Evolutionary conservation across 164 flowering plant genomes (phyloP), one percentile per base, ranked within the genome.

Genomic region (Tinospora cordifolia): DNA sequence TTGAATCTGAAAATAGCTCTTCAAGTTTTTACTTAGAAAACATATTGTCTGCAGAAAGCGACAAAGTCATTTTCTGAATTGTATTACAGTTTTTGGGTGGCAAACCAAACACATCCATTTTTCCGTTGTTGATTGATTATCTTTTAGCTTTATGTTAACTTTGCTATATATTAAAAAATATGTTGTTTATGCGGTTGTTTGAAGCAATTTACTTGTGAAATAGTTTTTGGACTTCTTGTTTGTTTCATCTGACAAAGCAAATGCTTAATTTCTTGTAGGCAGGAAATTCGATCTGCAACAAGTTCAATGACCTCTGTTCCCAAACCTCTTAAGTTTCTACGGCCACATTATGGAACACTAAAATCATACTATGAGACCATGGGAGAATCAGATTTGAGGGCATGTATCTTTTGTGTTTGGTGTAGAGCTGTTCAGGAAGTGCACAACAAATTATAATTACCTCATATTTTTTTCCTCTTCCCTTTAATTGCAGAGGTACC

Each of bases 241-340:
- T 62, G 17, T 8, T 27, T 62, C 58, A 44, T 38, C 40, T 66
- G 39, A 68, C 15, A 62, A 19, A 72, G 13, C 7, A n/a, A 69
- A 12, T 44, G 36, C 36, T 59, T 41, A 41, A 64, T 59, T 27
- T 66, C 10, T 63, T 76, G 30, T 58, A 95, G 99, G 87, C 94
- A 89, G 72, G 99, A 95, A 78, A 95, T 95, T 58, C 87, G 99
- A 30, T 87, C 92, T 0, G 80, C 99, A 39, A 95, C 99, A 51
- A 95, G 99, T 77, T 95, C 99, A 14, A 92, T 92, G 99, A 95
- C 99, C 39, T 95, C 99, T 8, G 99, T 95, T 47, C 98, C 99
- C 7, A 95, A 95, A 80, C 99, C 98, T n/a, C 75, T 95, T 47
- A 95, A 95, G 77, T 92, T 92, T 78, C 90, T 95, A 34, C 91